phyloP scores from a whole-genome alignment of 768 basidiomycete species.

The Podaxis sp. region DNA sequence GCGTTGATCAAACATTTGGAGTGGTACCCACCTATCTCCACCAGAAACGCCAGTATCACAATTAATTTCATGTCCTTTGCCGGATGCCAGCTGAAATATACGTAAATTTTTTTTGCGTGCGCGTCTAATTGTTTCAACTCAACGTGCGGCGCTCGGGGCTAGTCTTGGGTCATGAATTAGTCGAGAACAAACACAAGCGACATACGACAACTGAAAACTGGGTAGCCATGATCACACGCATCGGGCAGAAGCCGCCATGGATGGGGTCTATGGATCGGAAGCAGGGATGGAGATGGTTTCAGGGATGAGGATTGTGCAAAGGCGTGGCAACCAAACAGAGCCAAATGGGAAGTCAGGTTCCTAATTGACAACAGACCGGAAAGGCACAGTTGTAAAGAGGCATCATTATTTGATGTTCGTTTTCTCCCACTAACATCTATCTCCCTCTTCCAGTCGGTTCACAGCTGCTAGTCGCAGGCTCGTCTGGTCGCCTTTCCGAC shows the following conservation, averaged over 20 bases:
- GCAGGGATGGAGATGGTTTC: not conserved
- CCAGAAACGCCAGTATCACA: no score
- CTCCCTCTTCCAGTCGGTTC: not conserved
- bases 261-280: not conserved
- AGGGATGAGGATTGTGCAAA: not conserved
- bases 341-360: not conserved
- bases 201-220: no score
- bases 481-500: slow-evolving; percentile 1
- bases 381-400: not conserved
- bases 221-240: not conserved
- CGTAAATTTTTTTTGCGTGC: no score
- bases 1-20: not conserved
- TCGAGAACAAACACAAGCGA: no score
- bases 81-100: not conserved
- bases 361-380: not conserved
- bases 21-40: no score
- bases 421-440: not conserved
- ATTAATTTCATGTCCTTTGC: not conserved
- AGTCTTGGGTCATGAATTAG: no score
- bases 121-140: no score
- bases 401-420: not conserved
- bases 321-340: not conserved
- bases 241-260: not conserved
- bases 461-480: slow-evolving; percentile 1
- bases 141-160: no score